Percentiles rank a stretch among this genome's conserved stretches.
Evolutionary conservation across 139 green algal species (phyloP).

Genomic region (Diplosphaera chodatii): DNA sequence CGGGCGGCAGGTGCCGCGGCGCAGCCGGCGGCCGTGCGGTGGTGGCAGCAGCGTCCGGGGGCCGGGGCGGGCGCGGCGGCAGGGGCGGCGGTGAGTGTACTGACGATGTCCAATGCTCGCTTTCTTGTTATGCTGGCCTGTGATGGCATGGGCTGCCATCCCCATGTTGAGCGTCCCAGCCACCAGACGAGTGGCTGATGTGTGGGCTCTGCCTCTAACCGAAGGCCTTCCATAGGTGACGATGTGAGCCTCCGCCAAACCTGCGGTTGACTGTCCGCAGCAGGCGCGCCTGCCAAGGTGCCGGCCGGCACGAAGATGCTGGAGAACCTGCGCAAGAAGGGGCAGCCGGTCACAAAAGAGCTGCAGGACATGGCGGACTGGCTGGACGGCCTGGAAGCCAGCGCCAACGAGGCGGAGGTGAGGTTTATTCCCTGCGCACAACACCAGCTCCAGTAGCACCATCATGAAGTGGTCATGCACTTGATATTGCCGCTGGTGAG

Average conservation of each 20-base stretch:
- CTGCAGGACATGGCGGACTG: constrained; percentile 58
- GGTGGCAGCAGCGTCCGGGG: neutral
- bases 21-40: neutral
- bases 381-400: constrained; percentile 67
- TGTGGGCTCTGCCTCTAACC: too few species aligned
- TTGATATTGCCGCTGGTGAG: too few species aligned
- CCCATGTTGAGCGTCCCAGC: too few species aligned
- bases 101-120: neutral
- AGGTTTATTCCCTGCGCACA: too few species aligned
- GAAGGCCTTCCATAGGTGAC: too few species aligned
- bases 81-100: neutral
- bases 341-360: constrained; percentile 35
- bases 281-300: constrained; percentile 11
- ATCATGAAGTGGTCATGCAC: too few species aligned
- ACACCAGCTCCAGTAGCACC: too few species aligned
- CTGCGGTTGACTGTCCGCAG: too few species aligned
- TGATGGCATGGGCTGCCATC: too few species aligned
- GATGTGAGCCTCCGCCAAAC: too few species aligned
- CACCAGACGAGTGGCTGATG: too few species aligned
- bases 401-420: constrained; percentile 8
- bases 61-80: neutral
- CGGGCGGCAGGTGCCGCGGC: neutral
- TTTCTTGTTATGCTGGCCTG: too few species aligned
- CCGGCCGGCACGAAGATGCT: constrained; percentile 47
- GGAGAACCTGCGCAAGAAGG: constrained; percentile 37